These are phyloP conservation scores for Kwoniella sp. DNA, from an alignment of 768 basidiomycete genomes.

Conservation along the genomic window DNA sequence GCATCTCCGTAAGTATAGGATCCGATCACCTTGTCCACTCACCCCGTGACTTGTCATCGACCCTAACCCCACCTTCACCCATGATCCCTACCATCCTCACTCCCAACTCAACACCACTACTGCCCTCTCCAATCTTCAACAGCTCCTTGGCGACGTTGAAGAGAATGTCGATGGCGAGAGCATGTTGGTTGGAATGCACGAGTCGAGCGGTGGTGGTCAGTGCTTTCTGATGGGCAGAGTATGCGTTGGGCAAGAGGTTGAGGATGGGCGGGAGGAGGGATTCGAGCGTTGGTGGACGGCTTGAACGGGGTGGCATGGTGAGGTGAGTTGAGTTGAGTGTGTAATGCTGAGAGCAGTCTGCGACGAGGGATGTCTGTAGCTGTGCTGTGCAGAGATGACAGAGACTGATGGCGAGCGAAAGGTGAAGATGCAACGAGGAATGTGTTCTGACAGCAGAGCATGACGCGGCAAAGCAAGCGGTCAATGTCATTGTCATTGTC, in stretches of 20 bases:
- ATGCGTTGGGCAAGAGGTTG: slow-evolving; percentile 65
- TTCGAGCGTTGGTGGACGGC: slow-evolving; percentile 36
- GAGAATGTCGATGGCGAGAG: slow-evolving; percentile 86
- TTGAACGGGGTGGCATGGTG: slow-evolving; percentile 50
- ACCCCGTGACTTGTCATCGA: slow-evolving; percentile 83
- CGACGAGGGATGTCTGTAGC: too few species aligned
- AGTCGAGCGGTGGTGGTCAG: slow-evolving; percentile 85
- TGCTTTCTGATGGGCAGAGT: slow-evolving; percentile 96
- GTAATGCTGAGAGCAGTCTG: neutral
- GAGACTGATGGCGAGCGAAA: neutral
- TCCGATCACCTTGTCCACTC: slow-evolving; percentile 41
- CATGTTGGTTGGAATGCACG: slow-evolving; percentile 65
- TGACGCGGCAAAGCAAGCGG: too few species aligned
- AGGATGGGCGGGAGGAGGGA: slow-evolving; percentile 53
- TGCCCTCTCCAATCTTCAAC: slow-evolving; percentile 81
- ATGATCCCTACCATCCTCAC: slow-evolving; percentile 81
- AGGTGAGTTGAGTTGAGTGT: neutral
- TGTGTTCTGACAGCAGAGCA: neutral
- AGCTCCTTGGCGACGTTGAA: slow-evolving; percentile 87
- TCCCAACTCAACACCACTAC: slow-evolving; percentile 85
- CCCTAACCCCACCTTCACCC: slow-evolving; percentile 69
- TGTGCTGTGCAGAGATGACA: too few species aligned
- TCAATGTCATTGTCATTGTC: too few species aligned
- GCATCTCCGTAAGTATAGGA: neutral
- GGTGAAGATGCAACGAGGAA: neutral